phyloP scores from a whole-genome alignment of 768 basidiomycete species.

The Termitomyces sp. region DNA sequence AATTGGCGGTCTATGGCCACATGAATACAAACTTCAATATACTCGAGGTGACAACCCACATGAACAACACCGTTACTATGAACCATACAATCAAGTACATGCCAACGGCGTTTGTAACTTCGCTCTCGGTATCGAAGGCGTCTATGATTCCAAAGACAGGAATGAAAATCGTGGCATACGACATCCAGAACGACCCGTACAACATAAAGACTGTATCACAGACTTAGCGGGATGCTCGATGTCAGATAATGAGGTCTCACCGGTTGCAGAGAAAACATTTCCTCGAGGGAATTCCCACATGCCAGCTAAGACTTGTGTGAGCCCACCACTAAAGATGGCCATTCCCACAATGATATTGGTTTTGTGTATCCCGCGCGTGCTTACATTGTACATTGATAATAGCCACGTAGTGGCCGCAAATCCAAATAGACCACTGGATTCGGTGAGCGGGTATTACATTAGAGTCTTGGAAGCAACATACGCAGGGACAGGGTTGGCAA shows the following conservation, averaged over 20 bases:
- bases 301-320: slow-evolving; percentile 77
- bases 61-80: slow-evolving; percentile 58
- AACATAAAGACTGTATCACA: slow-evolving; percentile 63
- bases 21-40: background rate
- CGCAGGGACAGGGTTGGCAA: slow-evolving; percentile 32
- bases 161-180: slow-evolving; percentile 64
- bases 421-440: slow-evolving; percentile 30
- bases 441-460: background rate
- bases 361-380: slow-evolving; percentile 40
- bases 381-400: slow-evolving; percentile 64
- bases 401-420: slow-evolving; percentile 58
- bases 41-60: slow-evolving; percentile 38
- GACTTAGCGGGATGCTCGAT: background rate
- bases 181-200: slow-evolving; percentile 81
- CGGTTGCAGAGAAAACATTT: slow-evolving; percentile 64
- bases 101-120: slow-evolving; percentile 57
- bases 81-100: slow-evolving; percentile 69
- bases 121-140: slow-evolving; percentile 39
- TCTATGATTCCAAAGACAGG: slow-evolving; percentile 55
- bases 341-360: slow-evolving; percentile 74
- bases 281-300: slow-evolving; percentile 73
- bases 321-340: slow-evolving; percentile 71
- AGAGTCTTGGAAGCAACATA: slow-evolving; percentile 12
- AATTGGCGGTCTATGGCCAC: slow-evolving; percentile 19
- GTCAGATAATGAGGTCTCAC: slow-evolving; percentile 24